Base-by-base conservation (phyloP, 2,329 filamentous ascomycete genomes). In the Bertia moriformis region DNA sequence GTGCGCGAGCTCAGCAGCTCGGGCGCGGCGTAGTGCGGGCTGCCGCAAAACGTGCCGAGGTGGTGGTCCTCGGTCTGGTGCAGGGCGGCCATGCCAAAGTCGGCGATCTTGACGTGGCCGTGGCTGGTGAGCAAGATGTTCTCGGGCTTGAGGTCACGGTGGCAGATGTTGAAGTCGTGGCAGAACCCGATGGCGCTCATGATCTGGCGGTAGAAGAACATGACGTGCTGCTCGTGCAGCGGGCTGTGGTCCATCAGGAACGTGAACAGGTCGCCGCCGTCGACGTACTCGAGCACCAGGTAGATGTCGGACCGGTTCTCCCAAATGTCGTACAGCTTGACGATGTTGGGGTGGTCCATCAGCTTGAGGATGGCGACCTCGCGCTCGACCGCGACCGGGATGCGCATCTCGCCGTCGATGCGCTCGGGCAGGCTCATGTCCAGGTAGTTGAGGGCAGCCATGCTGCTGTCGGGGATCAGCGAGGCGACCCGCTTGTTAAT, bases 291-390 rank as follows among this genome's bases (percentile, higher is more conserved):
- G 43, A 96, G 78, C 41, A 98, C 87, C 30, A 98, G 71, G 55
- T 96, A 96, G 42, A 98, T 79, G 58, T 98, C 88, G 41, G 86
- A 83, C 17, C 84, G 73, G 54, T 95, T 96, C 61, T 98, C 91
- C 89, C 89, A 98, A 19, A 98, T 89, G 60, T 98, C 91, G 54
- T 89, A 91, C 7, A 98, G 64, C 48, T 83, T 85, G 58, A 95
- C 88, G 50, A 96, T 89, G 55, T 96, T 91, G 4, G 82, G 84
- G 59, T 98, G 91, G 51, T 94, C 81, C 43, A 96, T 84, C 42
- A 96, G 71, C 61, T 95, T 96, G 72, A 98, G 86, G 49, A 98
- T 93, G 20, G 89, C 87, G 30, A 98, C 88, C 55, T 98, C 91
- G 40, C 91, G 73, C 60, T 96, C 89, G 44, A 98, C 83, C 1